Base-by-base conservation (phyloP, 225 moss, liverwort and hornwort species). In the Lunularia cruciata region DNA sequence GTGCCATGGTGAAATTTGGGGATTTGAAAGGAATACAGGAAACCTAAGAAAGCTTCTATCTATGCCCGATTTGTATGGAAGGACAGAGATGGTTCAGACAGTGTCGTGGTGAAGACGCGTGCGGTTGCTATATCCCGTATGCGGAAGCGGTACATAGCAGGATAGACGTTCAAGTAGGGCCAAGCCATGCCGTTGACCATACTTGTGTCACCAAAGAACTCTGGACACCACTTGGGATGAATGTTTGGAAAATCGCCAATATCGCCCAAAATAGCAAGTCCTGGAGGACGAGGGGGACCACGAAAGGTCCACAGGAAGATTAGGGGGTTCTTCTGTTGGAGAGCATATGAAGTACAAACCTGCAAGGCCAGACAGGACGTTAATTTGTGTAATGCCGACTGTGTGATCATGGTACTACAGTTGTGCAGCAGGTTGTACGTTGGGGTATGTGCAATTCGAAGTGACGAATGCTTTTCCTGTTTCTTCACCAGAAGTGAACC, bases 221-320 rank as follows among this genome's bases (percentile, higher is more conserved):
- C 92, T 0, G 86, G 82, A 52, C 92, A 92, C 92, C 92, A 92
- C 34, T 75, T 76, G 0, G 92, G 92, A 57, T 92, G 88, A 25
- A 69, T 53, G 0, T 42, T 5, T 0, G 72, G 2, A 0, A 74
- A 43, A 0, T 80, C 47, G 0, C 92, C 92, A 1, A 88, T 65
- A 37, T 79, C 84, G 79, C 32, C 63, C 62, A 79, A 56, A 79
- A 71, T 26, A 57, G 65, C 26, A 27, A 35, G 52, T 79, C 74
- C 28, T 60, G 53, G 12, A 79, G 28, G 5, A 79, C 26, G 27
- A 79, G 56, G 6, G 70, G 56, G 11, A 79, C 52, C 26, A 74
- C 74, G 23, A 47, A 75, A 1, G 45, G 13, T 23, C 70, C 60
- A 59, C 37, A 1, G 55, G 58, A 3, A 71, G 49, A 16, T 10